Conservation (phyloP, 2,329 filamentous ascomycete genomes). For the Cladosporium sp. region DNA sequence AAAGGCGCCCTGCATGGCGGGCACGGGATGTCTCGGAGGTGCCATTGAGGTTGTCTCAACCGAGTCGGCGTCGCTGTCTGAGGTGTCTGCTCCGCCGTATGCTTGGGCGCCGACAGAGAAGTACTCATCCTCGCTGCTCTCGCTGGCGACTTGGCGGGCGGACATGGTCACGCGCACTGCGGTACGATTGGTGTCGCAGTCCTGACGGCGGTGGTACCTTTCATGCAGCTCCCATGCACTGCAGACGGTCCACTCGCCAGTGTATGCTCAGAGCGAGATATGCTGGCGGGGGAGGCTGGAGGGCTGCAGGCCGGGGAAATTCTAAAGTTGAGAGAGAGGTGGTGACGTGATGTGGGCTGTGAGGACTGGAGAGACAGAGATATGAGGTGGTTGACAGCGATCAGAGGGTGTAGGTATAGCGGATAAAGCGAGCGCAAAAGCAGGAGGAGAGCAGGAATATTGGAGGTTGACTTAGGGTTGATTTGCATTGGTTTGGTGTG, state of each 20-base stretch:
- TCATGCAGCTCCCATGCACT: conserved; percentile 14
- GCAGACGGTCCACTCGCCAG: conserved; percentile 3
- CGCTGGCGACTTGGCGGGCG: conserved; percentile 12
- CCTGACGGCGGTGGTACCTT: not conserved
- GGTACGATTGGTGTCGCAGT: conserved; percentile 5
- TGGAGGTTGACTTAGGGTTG: not conserved
- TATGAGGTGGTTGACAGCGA: not conserved
- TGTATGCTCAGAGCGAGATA: not conserved
- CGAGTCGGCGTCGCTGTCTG: conserved; percentile 12
- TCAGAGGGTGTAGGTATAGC: not conserved
- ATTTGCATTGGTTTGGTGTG: not conserved
- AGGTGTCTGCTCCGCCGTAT: conserved; percentile 6
- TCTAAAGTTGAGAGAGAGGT: not conserved
- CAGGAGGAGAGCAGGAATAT: not conserved
- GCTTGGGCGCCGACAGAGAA: conserved; percentile 11
- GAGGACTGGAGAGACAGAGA: not conserved
- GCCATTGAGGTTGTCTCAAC: conserved; percentile 8
- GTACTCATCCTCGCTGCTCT: conserved; percentile 17
- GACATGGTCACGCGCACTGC: conserved; percentile 3
- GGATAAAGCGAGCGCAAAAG: no score
- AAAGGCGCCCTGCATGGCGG: conserved; percentile 77
- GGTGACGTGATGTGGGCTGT: conserved; percentile 5
- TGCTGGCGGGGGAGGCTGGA: conserved; percentile 8
- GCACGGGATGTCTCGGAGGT: conserved; percentile 68
- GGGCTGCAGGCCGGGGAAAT: conserved; percentile 3